phyloP scores from a whole-genome alignment of 495 filamentous ascomycete genomes.

The Trichoderma reesei region DNA sequence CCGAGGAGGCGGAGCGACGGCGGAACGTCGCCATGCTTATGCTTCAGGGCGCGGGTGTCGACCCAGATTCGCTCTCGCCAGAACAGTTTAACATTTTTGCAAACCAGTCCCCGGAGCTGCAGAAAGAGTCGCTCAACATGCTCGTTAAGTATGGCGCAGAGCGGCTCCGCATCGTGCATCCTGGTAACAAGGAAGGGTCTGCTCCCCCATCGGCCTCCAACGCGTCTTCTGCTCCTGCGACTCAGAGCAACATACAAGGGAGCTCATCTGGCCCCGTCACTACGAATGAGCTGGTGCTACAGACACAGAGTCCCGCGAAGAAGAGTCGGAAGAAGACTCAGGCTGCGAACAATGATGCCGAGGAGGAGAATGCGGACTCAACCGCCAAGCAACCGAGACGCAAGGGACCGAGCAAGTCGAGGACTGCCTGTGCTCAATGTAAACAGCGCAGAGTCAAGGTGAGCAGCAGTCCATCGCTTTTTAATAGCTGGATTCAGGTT shows the following conservation, averaged over 20 bases:
- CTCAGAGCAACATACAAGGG: not conserved
- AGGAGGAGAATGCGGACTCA: not conserved
- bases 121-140: conserved; percentile 36
- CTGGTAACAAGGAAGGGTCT: conserved; percentile 21
- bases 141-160: conserved; percentile 36
- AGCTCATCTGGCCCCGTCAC: not conserved
- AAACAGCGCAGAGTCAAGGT: conserved; percentile 10
- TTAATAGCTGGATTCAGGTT: not conserved
- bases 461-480: not conserved
- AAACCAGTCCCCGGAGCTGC: conserved; percentile 37
- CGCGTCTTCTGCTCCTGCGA: not conserved
- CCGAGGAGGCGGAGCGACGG: conserved; percentile 32
- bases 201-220: conserved; percentile 11
- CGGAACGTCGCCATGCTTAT: conserved; percentile 31
- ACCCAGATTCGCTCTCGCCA: conserved; percentile 31
- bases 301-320: not conserved
- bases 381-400: not conserved
- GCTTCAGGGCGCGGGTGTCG: conserved; percentile 24
- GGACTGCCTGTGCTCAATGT: not conserved
- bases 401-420: not conserved
- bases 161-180: conserved; percentile 36
- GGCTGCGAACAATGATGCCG: not conserved
- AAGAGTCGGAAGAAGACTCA: not conserved
- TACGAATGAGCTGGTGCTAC: conserved; percentile 1
- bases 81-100: conserved; percentile 44